Evolutionary conservation across 1,284 basidiomycete species (phyloP).

Genomic region (Sphagnurus paluster): DNA sequence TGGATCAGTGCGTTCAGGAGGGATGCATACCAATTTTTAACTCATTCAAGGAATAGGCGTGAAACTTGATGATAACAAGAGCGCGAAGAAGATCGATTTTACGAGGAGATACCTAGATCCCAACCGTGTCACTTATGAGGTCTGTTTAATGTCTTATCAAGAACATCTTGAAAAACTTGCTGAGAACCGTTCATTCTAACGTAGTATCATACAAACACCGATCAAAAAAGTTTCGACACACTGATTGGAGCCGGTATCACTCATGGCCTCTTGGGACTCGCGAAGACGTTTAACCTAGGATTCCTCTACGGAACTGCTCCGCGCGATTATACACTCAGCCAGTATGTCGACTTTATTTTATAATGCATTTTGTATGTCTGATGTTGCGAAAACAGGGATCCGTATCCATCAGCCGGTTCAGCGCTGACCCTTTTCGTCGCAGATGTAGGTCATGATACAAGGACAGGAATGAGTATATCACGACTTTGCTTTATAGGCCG

Average conservation of each 20-base stretch:
- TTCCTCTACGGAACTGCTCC: constrained; percentile 69
- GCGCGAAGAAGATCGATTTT: constrained; percentile 55
- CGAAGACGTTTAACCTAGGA: constrained; percentile 53
- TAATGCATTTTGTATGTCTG: background rate
- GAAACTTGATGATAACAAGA: constrained; percentile 45
- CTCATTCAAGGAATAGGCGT: constrained; percentile 39
- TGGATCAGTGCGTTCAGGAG: constrained; percentile 46
- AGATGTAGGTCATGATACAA: constrained; percentile 39
- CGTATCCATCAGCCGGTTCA: constrained; percentile 67
- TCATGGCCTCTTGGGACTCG: constrained; percentile 50
- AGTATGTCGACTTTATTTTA: constrained; percentile 35
- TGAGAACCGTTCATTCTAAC: background rate
- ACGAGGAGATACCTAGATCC: constrained; percentile 73
- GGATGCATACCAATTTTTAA: background rate
- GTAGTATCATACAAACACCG: constrained; percentile 57
- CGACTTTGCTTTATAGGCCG: constrained; percentile 33
- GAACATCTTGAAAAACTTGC: too few species aligned
- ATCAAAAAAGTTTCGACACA: constrained; percentile 57
- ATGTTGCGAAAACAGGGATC: constrained; percentile 37
- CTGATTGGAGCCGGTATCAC: constrained; percentile 51
- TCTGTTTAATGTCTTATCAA: background rate
- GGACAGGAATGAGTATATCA: background rate
- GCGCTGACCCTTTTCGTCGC: constrained; percentile 62
- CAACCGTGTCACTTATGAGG: constrained; percentile 51
- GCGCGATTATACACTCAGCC: constrained; percentile 65